These are phyloP conservation scores for Magnolia sinica DNA, from an alignment of 164 flowering plant species.

Conservation along the genomic window DNA sequence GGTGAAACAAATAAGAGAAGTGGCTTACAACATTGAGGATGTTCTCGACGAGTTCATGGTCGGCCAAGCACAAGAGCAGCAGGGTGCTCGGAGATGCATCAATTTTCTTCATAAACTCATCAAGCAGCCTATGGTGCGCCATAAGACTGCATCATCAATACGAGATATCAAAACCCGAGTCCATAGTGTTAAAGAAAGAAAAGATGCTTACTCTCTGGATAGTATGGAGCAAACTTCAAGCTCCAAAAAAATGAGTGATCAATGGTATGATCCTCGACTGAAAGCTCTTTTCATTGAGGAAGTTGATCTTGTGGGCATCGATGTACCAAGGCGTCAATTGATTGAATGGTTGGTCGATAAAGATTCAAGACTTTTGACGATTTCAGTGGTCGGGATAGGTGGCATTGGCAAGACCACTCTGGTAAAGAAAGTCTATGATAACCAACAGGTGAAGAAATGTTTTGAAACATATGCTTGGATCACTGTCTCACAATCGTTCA, in stretches of 20 bases:
- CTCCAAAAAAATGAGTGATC: too few species aligned
- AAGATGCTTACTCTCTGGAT: background rate
- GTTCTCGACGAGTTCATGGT: slow-evolving; percentile 1
- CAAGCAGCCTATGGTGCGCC: background rate
- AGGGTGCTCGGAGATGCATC: rapidly evolving
- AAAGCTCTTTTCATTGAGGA: background rate
- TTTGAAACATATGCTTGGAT: slow-evolving; percentile 23
- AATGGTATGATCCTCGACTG: background rate
- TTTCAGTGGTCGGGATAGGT: slow-evolving; percentile 16
- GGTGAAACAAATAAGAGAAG: background rate
- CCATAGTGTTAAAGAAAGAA: background rate
- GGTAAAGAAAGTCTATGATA: slow-evolving; percentile 13
- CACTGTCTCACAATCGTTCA: slow-evolving; percentile 6
- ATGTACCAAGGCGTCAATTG: background rate
- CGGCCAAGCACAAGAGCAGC: too few species aligned
- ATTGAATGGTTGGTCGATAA: slow-evolving; percentile 20
- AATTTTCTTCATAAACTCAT: background rate
- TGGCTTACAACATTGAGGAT: background rate
- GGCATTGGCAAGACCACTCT: slow-evolving; percentile 24
- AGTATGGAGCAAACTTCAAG: background rate
- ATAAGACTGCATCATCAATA: background rate
- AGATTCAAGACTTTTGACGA: background rate
- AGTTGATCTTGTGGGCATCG: background rate
- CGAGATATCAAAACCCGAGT: background rate
- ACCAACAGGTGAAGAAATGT: background rate